Conservation (phyloP, 164 flowering plant species). For the Saururus chinensis region DNA sequence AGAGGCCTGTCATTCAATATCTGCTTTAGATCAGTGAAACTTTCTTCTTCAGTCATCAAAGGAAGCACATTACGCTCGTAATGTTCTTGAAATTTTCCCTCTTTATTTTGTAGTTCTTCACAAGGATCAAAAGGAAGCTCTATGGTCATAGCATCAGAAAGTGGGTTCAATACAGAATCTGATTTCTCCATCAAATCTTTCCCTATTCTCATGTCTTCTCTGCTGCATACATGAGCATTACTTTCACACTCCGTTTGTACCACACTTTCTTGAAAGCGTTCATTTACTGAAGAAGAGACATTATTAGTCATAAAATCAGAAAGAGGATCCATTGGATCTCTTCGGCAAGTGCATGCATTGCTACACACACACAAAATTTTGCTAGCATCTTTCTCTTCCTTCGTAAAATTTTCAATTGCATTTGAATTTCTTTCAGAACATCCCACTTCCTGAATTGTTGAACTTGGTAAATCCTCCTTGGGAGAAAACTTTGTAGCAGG, state of each 20-base stretch:
- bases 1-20: slow-evolving; percentile 11
- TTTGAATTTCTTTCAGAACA: neutral
- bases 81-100: slow-evolving; percentile 8
- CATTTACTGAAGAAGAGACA: slow-evolving; percentile 12
- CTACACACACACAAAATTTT: slow-evolving; percentile 9
- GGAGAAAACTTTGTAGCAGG: slow-evolving; percentile 13
- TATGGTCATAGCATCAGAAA: neutral
- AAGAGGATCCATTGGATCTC: slow-evolving; percentile 18
- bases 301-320: slow-evolving; percentile 20
- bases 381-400: slow-evolving; percentile 6
- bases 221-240: neutral
- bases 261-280: slow-evolving; percentile 11
- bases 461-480: slow-evolving; percentile 9
- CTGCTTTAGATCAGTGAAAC: neutral
- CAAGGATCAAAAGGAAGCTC: neutral
- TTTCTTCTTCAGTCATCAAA: slow-evolving; percentile 7
- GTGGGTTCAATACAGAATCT: no score
- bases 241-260: neutral
- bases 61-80: neutral
- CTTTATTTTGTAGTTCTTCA: neutral
- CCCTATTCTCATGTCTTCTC: neutral
- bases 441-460: slow-evolving; percentile 10
- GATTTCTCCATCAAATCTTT: no score
- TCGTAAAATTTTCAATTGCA: slow-evolving; percentile 3
- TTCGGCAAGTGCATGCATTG: slow-evolving; percentile 13